Conservation (phyloP, 1,284 basidiomycete genomes). For the Fomes fomentarius region DNA sequence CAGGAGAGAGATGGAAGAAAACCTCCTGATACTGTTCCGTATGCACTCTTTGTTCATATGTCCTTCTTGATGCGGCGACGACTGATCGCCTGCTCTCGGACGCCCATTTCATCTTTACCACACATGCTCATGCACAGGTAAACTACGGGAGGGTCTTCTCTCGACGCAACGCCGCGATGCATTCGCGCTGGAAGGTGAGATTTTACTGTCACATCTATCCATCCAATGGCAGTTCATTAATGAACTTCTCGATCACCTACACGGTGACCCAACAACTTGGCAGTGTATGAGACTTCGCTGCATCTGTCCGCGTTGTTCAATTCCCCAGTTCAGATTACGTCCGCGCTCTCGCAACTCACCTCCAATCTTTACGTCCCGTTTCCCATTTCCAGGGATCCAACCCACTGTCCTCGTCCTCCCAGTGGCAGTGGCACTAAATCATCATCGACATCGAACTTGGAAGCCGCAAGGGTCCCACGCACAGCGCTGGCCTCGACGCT, state of each 20-base stretch:
- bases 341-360: conserved; percentile 61
- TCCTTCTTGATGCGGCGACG: not conserved
- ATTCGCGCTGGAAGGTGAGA: conserved; percentile 66
- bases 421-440: no score
- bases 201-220: no score
- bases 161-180: conserved; percentile 57
- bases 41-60: conserved; percentile 29
- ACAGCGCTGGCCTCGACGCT: conserved; percentile 40
- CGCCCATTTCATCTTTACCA: no score
- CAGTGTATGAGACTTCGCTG: conserved; percentile 76
- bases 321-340: conserved; percentile 56
- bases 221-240: not conserved
- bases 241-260: no score
- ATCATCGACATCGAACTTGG: no score
- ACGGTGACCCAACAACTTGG: no score
- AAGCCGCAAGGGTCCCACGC: conserved; percentile 19
- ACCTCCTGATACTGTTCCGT: conserved; percentile 71
- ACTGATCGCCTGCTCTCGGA: not conserved
- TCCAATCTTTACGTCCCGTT: conserved; percentile 45
- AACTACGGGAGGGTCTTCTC: conserved; percentile 68
- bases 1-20: conserved; percentile 58
- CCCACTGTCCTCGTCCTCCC: no score
- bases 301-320: conserved; percentile 63
- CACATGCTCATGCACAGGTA: conserved; percentile 50
- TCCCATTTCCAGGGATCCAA: no score